phyloP scores from a whole-genome alignment of 768 basidiomycete genomes.

The Russula brevipes region DNA sequence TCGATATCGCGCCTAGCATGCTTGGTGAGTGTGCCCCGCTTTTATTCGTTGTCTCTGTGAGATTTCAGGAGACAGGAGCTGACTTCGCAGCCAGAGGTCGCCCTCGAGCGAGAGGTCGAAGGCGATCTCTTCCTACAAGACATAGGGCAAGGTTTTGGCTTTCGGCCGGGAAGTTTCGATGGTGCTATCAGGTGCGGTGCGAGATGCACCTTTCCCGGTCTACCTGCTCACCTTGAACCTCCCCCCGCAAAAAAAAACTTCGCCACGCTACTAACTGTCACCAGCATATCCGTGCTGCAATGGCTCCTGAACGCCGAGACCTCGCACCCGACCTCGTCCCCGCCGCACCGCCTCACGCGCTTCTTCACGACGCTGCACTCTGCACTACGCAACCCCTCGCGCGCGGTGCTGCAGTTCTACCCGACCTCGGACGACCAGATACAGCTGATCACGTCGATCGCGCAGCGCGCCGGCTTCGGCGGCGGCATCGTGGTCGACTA shows the following conservation, averaged over 20 bases:
- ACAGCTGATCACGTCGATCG: slow-evolving; percentile 86
- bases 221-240: too few species aligned
- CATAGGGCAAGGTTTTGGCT: slow-evolving; percentile 97
- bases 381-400: slow-evolving; percentile 75
- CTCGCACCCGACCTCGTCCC: slow-evolving; percentile 82
- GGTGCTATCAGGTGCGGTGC: slow-evolving; percentile 84
- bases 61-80: background rate
- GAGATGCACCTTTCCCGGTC: slow-evolving; percentile 6
- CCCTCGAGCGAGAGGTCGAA: slow-evolving; percentile 89
- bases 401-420: slow-evolving; percentile 91
- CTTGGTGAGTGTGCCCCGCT: slow-evolving; percentile 53
- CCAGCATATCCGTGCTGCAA: slow-evolving; percentile 95
- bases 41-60: background rate
- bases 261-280: too few species aligned
- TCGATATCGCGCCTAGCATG: slow-evolving; percentile 96
- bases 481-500: slow-evolving; percentile 97
- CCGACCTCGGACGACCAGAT: slow-evolving; percentile 97
- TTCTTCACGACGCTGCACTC: slow-evolving; percentile 95
- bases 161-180: slow-evolving; percentile 94
- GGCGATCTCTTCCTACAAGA: slow-evolving; percentile 97
- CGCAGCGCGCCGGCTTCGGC: slow-evolving; percentile 93
- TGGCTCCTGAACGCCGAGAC: slow-evolving; percentile 98
- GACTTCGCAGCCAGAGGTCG: slow-evolving; percentile 62
- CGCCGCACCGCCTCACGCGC: slow-evolving; percentile 73
- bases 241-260: background rate